Conservation (phyloP, 495 filamentous ascomycete genomes). For the Penicillium bialowiezense region DNA sequence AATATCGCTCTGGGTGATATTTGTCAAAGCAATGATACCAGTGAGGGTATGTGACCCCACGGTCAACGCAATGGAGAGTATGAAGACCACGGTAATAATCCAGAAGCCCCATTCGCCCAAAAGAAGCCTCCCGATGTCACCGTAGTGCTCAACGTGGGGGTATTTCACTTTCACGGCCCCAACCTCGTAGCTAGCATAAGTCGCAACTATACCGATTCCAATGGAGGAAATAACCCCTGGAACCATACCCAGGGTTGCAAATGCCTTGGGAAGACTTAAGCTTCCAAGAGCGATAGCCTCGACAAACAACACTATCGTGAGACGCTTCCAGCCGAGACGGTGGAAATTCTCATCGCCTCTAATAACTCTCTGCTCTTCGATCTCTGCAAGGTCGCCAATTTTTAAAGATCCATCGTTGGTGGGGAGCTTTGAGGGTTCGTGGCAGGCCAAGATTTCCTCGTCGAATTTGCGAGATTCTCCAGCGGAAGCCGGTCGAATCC, state of each 20-base stretch:
- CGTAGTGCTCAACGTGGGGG: slow-evolving; percentile 60
- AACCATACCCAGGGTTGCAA: slow-evolving; percentile 60
- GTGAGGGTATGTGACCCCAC: slow-evolving; percentile 68
- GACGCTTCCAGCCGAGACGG: slow-evolving; percentile 31
- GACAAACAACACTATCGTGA: slow-evolving; percentile 50
- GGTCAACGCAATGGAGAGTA: slow-evolving; percentile 61
- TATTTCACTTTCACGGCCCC: slow-evolving; percentile 64
- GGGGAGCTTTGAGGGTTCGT: no score
- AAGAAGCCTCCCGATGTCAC: slow-evolving; percentile 61
- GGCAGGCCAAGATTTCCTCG: no score
- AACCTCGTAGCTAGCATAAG: slow-evolving; percentile 67
- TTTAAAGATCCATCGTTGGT: not conserved
- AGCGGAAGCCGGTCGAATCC: no score
- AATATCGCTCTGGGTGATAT: slow-evolving; percentile 51
- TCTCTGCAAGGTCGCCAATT: not conserved
- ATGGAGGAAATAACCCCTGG: slow-evolving; percentile 47
- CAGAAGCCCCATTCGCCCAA: slow-evolving; percentile 57
- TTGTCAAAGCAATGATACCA: slow-evolving; percentile 63
- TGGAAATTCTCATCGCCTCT: slow-evolving; percentile 12
- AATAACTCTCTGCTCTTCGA: not conserved
- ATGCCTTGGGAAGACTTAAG: slow-evolving; percentile 53
- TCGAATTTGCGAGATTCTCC: no score
- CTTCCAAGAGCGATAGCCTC: slow-evolving; percentile 60
- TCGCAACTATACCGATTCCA: slow-evolving; percentile 58
- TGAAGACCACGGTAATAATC: slow-evolving; percentile 54